A percentile compares a stretch with the other conserved stretches of the same genome.
Conservation (phyloP, 2,329 filamentous ascomycete species). For the Fonsecaea nubica region DNA sequence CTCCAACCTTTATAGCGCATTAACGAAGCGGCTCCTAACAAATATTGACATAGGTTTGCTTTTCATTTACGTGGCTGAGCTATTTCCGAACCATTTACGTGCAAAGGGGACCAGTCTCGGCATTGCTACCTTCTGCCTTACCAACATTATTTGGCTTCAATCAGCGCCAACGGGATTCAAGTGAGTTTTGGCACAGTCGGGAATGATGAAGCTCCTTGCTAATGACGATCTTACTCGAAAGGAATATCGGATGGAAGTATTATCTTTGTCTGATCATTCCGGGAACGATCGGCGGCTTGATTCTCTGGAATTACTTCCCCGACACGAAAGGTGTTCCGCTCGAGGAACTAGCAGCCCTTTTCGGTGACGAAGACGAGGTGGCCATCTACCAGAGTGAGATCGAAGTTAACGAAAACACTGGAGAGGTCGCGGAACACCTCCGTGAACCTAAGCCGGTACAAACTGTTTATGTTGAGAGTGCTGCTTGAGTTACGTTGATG, state of each 20-base stretch:
- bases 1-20: too few relatives aligned
- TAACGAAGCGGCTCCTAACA: too few relatives aligned
- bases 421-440: too few relatives aligned
- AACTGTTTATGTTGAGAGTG: too few relatives aligned
- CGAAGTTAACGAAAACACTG: slow-evolving; percentile 14
- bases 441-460: too few relatives aligned
- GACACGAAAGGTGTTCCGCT: slow-evolving; percentile 44
- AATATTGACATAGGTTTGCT: too few relatives aligned
- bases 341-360: slow-evolving; percentile 43
- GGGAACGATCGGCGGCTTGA: not conserved
- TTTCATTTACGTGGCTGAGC: slow-evolving; percentile 25
- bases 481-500: too few relatives aligned
- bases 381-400: slow-evolving; percentile 22
- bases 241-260: slow-evolving; percentile 44
- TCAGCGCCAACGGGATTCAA: slow-evolving; percentile 30
- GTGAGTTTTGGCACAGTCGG: too few relatives aligned
- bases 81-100: slow-evolving; percentile 24
- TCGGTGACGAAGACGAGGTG: slow-evolving; percentile 26
- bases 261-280: slow-evolving; percentile 39
- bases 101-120: slow-evolving; percentile 20
- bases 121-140: slow-evolving; percentile 18
- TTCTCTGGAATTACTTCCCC: slow-evolving; percentile 34
- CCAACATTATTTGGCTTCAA: slow-evolving; percentile 14
- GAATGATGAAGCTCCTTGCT: too few relatives aligned
- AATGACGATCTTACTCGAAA: slow-evolving; percentile 35